Evolutionary conservation across 768 basidiomycete species (phyloP).

Genomic region (Pulveroboletus sp.): DNA sequence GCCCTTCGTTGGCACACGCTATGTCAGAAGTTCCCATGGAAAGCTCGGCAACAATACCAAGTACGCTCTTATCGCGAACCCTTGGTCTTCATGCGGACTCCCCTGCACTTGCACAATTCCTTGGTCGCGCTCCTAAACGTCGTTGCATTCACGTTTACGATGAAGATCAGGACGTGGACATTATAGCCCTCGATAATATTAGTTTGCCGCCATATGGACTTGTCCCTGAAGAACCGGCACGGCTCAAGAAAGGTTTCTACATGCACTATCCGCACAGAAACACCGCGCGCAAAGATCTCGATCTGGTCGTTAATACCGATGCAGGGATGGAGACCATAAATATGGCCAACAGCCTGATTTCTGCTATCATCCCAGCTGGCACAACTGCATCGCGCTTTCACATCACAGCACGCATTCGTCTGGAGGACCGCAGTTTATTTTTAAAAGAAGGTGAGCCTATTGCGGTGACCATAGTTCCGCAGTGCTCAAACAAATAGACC

Average conservation of each 20-base stretch:
- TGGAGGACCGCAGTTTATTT: conserved; percentile 43
- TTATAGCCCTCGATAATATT: no score
- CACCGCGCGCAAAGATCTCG: neutral
- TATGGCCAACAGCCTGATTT: no score
- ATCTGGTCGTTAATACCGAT: neutral
- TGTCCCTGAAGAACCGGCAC: no score
- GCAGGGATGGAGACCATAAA: no score
- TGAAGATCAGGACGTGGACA: no score
- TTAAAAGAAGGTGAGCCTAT: conserved; percentile 35
- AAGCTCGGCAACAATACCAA: conserved; percentile 16
- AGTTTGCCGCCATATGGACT: no score
- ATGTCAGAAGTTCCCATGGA: conserved; percentile 3
- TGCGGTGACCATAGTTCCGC: neutral
- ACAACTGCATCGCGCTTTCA: conserved; percentile 39
- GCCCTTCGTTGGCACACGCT: neutral
- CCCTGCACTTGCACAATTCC: conserved; percentile 40
- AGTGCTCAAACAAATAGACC: conserved; percentile 27
- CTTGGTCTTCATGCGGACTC: conserved; percentile 49
- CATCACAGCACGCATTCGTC: conserved; percentile 38
- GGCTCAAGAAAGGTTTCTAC: no score
- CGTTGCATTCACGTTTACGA: neutral
- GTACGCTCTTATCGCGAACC: conserved; percentile 42
- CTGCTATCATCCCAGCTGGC: conserved; percentile 5
- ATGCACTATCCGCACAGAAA: conserved; percentile 29
- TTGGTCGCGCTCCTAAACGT: no score